Base-by-base conservation (phyloP, 108 stramenopile species). In the Chaetoceros muelleri region DNA sequence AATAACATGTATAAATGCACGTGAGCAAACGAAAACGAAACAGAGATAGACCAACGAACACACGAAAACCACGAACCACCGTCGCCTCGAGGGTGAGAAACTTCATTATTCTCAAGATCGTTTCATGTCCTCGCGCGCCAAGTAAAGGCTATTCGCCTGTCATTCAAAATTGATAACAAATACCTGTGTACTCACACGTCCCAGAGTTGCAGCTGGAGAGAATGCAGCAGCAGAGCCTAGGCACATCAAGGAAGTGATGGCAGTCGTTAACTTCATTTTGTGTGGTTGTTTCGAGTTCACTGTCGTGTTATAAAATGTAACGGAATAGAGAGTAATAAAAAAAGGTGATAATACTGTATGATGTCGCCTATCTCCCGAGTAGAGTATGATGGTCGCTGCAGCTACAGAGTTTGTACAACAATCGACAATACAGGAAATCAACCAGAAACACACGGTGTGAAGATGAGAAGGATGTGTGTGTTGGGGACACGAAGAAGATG, bases 261-360 rank as follows among this genome's bases (percentile, higher is more conserved):
- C 28, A 21, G 34, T 30, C n/a, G 46, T 48, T 24, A 60, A 60
- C 48, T 60, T 60, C 58, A 60, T 60, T 31, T 40, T 40, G 34
- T n/a, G n/a, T n/a, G n/a, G n/a, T n/a, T n/a, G n/a, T n/a, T n/a
- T n/a, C n/a, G n/a, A n/a, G n/a, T n/a, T n/a, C n/a, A n/a, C n/a
- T n/a, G n/a, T n/a, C n/a, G n/a, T n/a, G n/a, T n/a, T n/a, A n/a
- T n/a, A n/a, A n/a, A n/a, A n/a, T n/a, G n/a, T n/a, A n/a, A n/a
- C n/a, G n/a, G n/a, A n/a, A n/a, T n/a, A n/a, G n/a, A n/a, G n/a
- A n/a, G n/a, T n/a, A n/a, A n/a, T n/a, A n/a, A n/a, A n/a, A n/a
- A n/a, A n/a, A n/a, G n/a, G n/a, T n/a, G n/a, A n/a, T n/a, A n/a
- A n/a, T n/a, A n/a, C n/a, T n/a, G n/a, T n/a, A n/a, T n/a, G n/a